phyloP scores from a whole-genome alignment of 2,329 filamentous ascomycete species.

The Fusarium palustre region DNA sequence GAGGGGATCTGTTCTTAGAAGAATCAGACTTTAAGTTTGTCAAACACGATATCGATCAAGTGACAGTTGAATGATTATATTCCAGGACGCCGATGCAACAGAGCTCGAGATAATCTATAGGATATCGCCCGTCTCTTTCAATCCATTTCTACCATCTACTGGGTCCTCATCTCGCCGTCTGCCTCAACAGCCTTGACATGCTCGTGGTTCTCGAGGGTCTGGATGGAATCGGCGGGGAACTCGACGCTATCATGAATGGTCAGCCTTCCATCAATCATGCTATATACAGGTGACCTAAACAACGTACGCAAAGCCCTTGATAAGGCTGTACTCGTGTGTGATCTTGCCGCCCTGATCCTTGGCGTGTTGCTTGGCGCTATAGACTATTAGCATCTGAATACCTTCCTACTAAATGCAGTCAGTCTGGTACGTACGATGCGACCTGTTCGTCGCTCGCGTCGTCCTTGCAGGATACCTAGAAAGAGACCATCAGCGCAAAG shows the following conservation, averaged over 20 bases:
- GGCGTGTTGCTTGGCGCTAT: conserved; percentile 81
- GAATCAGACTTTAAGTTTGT: no score
- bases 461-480: conserved; percentile 82
- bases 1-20: no score
- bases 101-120: conserved; percentile 30
- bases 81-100: conserved; percentile 24
- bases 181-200: conserved; percentile 80
- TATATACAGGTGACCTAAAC: not conserved
- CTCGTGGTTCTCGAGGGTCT: conserved; percentile 74
- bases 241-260: conserved; percentile 68
- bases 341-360: conserved; percentile 84
- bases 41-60: no score
- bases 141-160: conserved; percentile 61
- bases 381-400: not conserved
- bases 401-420: not conserved
- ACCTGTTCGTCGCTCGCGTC: conserved; percentile 75
- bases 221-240: conserved; percentile 75
- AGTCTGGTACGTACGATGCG: conserved; percentile 64
- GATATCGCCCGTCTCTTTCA: conserved; percentile 8
- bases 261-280: not conserved
- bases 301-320: conserved; percentile 93
- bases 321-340: conserved; percentile 83
- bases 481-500: conserved; percentile 30
- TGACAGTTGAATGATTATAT: conserved; percentile 8
- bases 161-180: conserved; percentile 76